Base-by-base conservation (phyloP, 2,329 filamentous ascomycete species). In the Fusarium fujikuroi region DNA sequence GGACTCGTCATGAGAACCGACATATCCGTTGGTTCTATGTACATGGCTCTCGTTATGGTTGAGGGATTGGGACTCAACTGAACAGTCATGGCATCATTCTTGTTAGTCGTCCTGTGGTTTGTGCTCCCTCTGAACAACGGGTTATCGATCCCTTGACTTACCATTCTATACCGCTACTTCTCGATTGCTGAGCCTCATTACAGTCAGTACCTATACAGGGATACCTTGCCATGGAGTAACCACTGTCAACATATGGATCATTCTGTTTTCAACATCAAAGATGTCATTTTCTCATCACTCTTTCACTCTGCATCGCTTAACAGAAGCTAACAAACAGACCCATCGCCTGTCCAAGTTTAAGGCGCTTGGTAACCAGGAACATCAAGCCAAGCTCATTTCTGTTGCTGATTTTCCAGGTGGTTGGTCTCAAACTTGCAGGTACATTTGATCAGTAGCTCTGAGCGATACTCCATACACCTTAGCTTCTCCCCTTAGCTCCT, bases 221-320 rank as follows among this genome's bases (percentile, higher is more conserved):
- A 58, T 73, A 28, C 63, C 62, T 46, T 66, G 56, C n/a, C 46
- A 50, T 66, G n/a, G 46, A 30, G 37, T 15, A 21, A 47, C 21
- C 14, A 6, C 32, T 61, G 46, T 32, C 34, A 40, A 32, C 34
- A 14, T 21, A 19, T 28, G 46, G 40, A 19, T 21, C 18, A 21
- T 46, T 30, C 12, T 43, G 42, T 44, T 42, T 15, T 28, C 46
- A 58, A 18, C 30, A 36, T 65, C 54, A 30, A 69, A 62, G 25
- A 74, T 69, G 57, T 53, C 64, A 74, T 75, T 32, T 74, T 49
- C 25, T 30, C 60, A 69, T 69, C 63, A 63, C 50, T 42, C 37
- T 58, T 56, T 57, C 23, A n/a, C 46, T 43, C 34, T 40, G 28
- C 37, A 34, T 74, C 23, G 42, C 36, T 72, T 56, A 36, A 36